Evolutionary conservation across 208 protist genomes (phyloP).

Genomic region (Tritrichomonas musculus): DNA sequence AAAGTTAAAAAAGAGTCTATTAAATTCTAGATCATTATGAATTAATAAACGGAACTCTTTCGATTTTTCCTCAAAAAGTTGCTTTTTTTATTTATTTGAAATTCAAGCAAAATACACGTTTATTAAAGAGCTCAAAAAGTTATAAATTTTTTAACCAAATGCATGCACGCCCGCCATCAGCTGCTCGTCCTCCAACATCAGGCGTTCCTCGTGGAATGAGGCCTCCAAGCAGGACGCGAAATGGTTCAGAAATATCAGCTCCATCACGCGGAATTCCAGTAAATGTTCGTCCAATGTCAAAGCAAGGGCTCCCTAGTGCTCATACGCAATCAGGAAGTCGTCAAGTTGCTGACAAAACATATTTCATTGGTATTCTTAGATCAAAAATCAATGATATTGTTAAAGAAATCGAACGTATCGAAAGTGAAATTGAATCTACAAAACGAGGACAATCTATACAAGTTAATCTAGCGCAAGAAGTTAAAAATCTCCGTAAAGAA

Average conservation of each 20-base stretch:
- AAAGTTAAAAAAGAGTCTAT: no score
- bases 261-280: background rate
- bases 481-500: background rate
- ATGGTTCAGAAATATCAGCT: background rate
- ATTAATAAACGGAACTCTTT: no score
- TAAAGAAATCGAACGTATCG: background rate
- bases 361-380: constrained; percentile 15
- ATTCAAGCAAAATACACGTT: no score
- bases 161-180: background rate
- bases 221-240: background rate
- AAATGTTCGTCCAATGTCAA: background rate
- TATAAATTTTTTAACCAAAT: no score
- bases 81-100: no score
- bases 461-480: background rate
- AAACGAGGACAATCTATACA: background rate
- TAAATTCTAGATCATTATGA: no score
- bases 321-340: background rate
- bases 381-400: background rate
- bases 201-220: background rate
- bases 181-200: background rate
- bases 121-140: no score
- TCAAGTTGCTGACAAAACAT: background rate
- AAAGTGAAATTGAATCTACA: background rate
- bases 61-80: no score
- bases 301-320: background rate